Evolutionary conservation across 345 rosid species (phyloP), one percentile per base, ranked within the genome.

Genomic region (Populus pruinosa): DNA sequence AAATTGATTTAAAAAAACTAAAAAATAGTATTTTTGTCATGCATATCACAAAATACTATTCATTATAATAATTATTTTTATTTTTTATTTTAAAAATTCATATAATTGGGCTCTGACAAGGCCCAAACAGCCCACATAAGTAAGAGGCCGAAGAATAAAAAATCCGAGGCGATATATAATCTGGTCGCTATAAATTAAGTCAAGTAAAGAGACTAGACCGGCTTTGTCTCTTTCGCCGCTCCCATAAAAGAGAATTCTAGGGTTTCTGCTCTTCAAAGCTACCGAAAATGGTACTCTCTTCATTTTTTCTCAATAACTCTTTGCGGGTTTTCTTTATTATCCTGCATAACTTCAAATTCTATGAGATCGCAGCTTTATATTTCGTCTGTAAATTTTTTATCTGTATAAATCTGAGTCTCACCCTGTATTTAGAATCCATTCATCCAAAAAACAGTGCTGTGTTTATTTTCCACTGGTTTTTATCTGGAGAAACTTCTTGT

Each of bases 241-340:
- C 55, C 55, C 33, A 6, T 7, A 17, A 41, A 17, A 7, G 62
- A 29, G 55, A 31, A 50, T 41, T 63, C 39, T 50, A 70, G 66
- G 78, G 78, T 74, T 78, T 12, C 69, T 49, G 23, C 69, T 21
- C 55, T 20, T 20, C 49, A 65, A 27, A 56, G 21, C 64, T 47
- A 23, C 29, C 29, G 16, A 77, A 47, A 59, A 81, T 82, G 84
- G 84, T 82, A 77, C 64, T 68, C 16, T 47, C 25, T 33, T 33
- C 43, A 6, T 43, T 1, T 31, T 25, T 8, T 10, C 21, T 78
- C 29, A 33, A 25, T 53, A 20, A 17, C 17, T 43, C 21, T 13
- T 2, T 56, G 39, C 14, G 25, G 21, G 10, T 59, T 59, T 3
- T 59, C 25, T 59, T 59, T 59, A 59, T 59, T 9, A 59, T 3